phyloP scores from a whole-genome alignment of 345 rosid species.

The Carallia pectinifolia region DNA sequence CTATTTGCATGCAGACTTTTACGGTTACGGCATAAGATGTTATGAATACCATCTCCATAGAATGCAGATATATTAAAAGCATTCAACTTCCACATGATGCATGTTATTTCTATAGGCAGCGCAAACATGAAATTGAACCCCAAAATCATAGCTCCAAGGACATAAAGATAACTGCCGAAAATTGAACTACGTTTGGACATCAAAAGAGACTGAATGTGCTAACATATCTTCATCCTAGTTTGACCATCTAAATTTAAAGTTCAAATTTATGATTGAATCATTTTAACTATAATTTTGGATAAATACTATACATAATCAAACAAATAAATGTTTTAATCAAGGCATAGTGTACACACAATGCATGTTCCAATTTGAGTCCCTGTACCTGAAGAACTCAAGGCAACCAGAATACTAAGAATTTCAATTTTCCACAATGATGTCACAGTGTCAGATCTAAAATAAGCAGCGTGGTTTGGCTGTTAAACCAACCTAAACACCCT shows the following conservation, averaged over 20 bases:
- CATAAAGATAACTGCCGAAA: neutral
- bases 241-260: neutral
- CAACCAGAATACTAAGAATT: neutral
- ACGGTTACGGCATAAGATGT: too few relatives aligned
- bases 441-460: neutral
- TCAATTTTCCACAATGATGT: neutral
- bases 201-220: neutral
- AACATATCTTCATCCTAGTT: neutral
- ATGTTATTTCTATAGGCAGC: too few relatives aligned
- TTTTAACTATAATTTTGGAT: neutral
- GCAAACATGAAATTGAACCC: neutral
- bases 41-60: too few relatives aligned
- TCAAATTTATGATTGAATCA: neutral
- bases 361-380: neutral
- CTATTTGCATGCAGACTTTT: too few relatives aligned
- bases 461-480: neutral
- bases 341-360: neutral
- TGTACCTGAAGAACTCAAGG: neutral
- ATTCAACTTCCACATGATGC: neutral
- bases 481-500: neutral
- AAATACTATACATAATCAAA: neutral
- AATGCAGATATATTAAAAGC: too few relatives aligned
- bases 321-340: neutral
- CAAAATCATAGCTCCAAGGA: neutral
- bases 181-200: neutral